These are phyloP conservation scores for Amphirosellinia nigrospora DNA, from an alignment of 495 filamentous ascomycete species.

Conservation along the genomic window DNA sequence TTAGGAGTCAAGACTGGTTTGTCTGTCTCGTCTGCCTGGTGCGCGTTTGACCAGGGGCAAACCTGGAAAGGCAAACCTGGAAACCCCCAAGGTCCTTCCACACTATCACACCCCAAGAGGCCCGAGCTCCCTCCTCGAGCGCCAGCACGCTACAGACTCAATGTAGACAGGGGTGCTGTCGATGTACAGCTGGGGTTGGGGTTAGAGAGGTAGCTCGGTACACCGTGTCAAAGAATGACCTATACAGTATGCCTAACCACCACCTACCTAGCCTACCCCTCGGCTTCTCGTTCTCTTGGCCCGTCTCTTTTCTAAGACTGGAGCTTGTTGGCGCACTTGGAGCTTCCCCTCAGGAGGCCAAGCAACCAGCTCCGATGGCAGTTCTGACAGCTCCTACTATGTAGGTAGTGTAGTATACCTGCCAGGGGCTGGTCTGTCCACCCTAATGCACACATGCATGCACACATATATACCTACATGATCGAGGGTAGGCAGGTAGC, in stretches of 20 bases:
- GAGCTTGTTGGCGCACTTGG: slow-evolving; percentile 9
- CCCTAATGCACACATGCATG: no score
- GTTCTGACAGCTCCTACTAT: slow-evolving; percentile 3
- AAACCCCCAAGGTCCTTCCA: slow-evolving; percentile 9
- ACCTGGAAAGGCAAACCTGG: slow-evolving; percentile 11
- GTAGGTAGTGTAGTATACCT: slow-evolving; percentile 14
- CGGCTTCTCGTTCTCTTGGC: slow-evolving; percentile 10
- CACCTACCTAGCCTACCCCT: slow-evolving; percentile 1
- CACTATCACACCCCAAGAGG: slow-evolving; percentile 6
- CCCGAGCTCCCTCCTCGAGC: slow-evolving; percentile 2
- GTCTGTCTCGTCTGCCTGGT: not conserved
- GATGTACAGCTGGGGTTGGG: not conserved
- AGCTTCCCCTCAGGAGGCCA: slow-evolving; percentile 19
- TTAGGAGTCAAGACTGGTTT: not conserved
- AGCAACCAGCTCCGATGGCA: slow-evolving; percentile 13
- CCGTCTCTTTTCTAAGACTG: slow-evolving; percentile 6
- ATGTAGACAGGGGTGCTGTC: slow-evolving; percentile 14
- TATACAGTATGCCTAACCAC: slow-evolving; percentile 5
- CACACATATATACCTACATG: no score
- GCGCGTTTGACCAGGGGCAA: slow-evolving; percentile 11
- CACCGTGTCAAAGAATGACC: not conserved
- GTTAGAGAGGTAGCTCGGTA: not conserved
- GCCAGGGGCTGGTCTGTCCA: slow-evolving; percentile 12
- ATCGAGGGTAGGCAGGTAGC: not conserved
- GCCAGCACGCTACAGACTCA: not conserved